Conservation (phyloP, 2,329 filamentous ascomycete species). For the Ophioceras dolichostomum region DNA sequence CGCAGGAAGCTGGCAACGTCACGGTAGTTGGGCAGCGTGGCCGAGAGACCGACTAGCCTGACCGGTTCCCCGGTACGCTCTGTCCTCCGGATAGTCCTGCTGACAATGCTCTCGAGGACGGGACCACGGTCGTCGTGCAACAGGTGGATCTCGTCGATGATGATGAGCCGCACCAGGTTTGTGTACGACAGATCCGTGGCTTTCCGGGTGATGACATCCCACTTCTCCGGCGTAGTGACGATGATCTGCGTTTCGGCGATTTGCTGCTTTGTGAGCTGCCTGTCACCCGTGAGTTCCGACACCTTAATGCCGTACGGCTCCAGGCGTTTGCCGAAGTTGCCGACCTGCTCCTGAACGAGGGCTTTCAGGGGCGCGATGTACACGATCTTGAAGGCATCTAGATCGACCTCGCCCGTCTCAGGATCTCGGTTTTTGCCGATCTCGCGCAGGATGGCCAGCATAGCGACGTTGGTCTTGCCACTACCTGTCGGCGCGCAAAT, state of each 20-base stretch:
- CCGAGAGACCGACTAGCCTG: constrained; percentile 82
- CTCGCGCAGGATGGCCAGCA: constrained; percentile 91
- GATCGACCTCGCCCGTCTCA: constrained; percentile 81
- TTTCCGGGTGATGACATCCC: constrained; percentile 97
- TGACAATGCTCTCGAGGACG: constrained; percentile 93
- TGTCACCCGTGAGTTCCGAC: constrained; percentile 92
- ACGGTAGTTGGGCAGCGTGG: constrained; percentile 89
- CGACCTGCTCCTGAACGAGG: constrained; percentile 93
- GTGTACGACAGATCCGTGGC: constrained; percentile 95
- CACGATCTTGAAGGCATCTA: constrained; percentile 96
- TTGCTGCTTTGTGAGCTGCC: constrained; percentile 96
- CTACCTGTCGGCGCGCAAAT: constrained; percentile 95
- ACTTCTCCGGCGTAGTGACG: constrained; percentile 96
- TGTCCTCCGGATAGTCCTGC: constrained; percentile 80
- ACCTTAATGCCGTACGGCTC: constrained; percentile 87
- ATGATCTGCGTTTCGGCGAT: constrained; percentile 97
- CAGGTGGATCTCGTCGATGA: constrained; percentile 97
- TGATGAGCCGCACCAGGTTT: constrained; percentile 87
- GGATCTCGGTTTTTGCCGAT: constrained; percentile 91
- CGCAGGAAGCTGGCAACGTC: constrained; percentile 94
- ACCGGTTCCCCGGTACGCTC: constrained; percentile 93
- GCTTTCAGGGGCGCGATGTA: constrained; percentile 96
- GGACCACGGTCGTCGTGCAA: constrained; percentile 95
- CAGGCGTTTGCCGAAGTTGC: constrained; percentile 87
- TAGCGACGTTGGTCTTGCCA: constrained; percentile 97